Percentiles rank a stretch among this genome's conserved stretches.
Evolutionary conservation across 306 rosid species (phyloP).

Genomic region (Potentilla sterilis): DNA sequence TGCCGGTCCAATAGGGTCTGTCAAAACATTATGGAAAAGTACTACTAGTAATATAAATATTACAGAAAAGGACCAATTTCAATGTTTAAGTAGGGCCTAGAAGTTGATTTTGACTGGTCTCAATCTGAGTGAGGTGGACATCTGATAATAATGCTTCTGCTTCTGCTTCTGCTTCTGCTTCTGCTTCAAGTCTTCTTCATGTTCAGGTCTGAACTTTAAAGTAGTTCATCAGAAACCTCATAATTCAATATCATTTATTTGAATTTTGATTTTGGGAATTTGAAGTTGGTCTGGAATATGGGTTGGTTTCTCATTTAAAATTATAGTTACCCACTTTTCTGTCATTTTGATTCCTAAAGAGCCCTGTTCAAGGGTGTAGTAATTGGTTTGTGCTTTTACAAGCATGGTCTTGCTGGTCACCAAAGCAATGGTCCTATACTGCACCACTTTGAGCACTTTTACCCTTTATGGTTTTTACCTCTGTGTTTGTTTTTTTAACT

Average conservation of each 20-base stretch:
- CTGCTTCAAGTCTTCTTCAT: not conserved
- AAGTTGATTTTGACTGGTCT: not conserved
- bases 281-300: not conserved
- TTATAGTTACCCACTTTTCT: not conserved
- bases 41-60: not conserved
- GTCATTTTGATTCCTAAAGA: constrained; percentile 1
- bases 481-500: not conserved
- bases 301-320: not conserved
- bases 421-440: not conserved
- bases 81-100: not conserved
- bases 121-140: not conserved
- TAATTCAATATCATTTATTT: not conserved
- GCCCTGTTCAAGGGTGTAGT: not conserved
- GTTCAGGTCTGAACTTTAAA: not conserved
- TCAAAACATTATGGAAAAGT: not conserved
- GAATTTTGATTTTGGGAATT: not conserved
- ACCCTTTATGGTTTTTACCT: not conserved
- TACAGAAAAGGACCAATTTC: not conserved
- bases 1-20: constrained; percentile 2
- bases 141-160: not conserved
- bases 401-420: constrained; percentile 6
- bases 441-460: not conserved
- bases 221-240: not conserved
- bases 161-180: not conserved
- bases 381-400: not conserved